These are phyloP conservation scores for Colletotrichum costaricense DNA, from an alignment of 2,329 filamentous ascomycete species.

Conservation along the genomic window DNA sequence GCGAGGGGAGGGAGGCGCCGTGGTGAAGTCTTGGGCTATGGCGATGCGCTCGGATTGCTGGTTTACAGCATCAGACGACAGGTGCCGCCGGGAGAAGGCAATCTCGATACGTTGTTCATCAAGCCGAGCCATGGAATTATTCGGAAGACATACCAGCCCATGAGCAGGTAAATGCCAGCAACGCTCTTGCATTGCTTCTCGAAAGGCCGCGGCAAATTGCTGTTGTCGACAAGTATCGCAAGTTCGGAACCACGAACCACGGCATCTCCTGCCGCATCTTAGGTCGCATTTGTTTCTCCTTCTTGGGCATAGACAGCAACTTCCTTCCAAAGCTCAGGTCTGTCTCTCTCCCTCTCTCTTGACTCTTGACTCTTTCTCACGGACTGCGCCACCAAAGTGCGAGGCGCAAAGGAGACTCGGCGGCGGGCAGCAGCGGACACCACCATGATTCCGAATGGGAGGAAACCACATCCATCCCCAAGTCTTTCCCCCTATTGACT, in stretches of 20 bases:
- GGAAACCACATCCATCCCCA: not conserved
- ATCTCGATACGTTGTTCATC: not conserved
- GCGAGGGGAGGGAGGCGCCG: not conserved
- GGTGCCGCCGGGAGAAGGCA: not conserved
- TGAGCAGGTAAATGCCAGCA: not conserved
- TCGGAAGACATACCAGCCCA: not conserved
- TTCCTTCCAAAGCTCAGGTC: not conserved
- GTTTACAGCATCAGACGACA: not conserved
- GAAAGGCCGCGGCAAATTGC: not conserved
- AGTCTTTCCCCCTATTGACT: not conserved
- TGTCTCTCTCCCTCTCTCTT: not conserved
- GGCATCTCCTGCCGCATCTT: not conserved
- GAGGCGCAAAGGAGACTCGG: not conserved
- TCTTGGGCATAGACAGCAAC: not conserved
- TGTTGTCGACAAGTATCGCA: not conserved
- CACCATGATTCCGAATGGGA: not conserved
- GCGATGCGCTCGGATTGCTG: not conserved
- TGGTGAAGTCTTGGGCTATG: not conserved
- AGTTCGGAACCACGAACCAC: not conserved
- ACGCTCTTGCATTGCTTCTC: not conserved
- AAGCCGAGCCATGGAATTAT: not conserved
- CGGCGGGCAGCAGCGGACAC: too few relatives aligned
- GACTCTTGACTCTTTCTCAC: not conserved
- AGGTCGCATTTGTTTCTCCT: not conserved
- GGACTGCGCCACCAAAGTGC: not conserved